Conservation (phyloP, 2,329 filamentous ascomycete genomes). For the Colletotrichum sp. region DNA sequence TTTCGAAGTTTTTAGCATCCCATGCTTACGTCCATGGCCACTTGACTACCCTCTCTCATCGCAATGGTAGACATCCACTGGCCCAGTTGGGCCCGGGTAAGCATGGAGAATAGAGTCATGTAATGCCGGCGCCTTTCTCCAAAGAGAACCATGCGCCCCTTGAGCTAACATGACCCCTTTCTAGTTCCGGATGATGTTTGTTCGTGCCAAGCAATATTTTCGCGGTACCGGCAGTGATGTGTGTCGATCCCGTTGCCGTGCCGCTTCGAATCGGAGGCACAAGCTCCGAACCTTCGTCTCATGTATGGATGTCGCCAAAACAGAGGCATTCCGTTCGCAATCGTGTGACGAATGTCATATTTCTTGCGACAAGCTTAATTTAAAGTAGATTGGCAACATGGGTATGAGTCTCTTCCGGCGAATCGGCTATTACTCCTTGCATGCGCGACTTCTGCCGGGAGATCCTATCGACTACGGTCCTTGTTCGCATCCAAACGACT, state of each 20-base stretch:
- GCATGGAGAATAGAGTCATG: neutral
- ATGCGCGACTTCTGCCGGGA: neutral
- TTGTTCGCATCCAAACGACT: neutral
- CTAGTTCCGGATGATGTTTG: neutral
- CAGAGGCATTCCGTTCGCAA: neutral
- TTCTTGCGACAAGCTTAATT: slow-evolving; percentile 5
- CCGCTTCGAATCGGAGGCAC: neutral
- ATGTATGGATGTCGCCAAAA: neutral
- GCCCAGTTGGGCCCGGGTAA: neutral
- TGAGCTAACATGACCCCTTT: neutral
- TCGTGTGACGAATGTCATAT: neutral
- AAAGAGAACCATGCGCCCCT: neutral
- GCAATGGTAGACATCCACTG: neutral
- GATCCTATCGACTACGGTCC: neutral
- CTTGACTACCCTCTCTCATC: neutral
- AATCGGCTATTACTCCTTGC: neutral
- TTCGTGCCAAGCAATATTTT: neutral
- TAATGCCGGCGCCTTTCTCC: neutral
- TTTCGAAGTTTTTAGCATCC: too few species aligned
- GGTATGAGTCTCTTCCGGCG: neutral
- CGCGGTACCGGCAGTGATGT: neutral
- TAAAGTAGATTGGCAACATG: neutral
- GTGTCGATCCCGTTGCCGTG: neutral
- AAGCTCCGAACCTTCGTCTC: neutral
- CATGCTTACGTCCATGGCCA: neutral